Base-by-base conservation (phyloP, 305 asterid species). In the Euphrasia arctica region DNA sequence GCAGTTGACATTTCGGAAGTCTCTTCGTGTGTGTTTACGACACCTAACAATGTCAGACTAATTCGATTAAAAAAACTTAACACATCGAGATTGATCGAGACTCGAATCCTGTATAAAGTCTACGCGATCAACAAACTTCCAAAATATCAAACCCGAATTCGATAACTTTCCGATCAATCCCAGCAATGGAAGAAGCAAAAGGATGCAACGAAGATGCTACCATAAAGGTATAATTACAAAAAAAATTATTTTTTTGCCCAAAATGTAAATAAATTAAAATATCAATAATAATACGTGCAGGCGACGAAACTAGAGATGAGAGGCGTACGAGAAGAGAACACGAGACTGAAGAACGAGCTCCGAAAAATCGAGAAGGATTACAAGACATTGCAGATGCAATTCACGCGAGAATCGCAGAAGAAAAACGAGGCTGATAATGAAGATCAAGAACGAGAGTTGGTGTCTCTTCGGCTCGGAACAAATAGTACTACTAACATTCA, bases 381-480 rank as follows among this genome's bases (percentile, higher is more conserved):
- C 85, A 83, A 64, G 66, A 52, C 71, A 51, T 82, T 91, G 1
- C 84, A 91, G 56, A 72, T 60, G 79, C 85, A 75, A 34, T 64
- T 76, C 69, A 57, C 49, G 0, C 72, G 76, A 54, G 72, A 70
- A 56, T 7, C 69, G n/a, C 55, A 55, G 29, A 69, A 70, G 10
- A 58, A n/a, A 6, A n/a, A 14, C 18, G 9, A 5, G 5, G 15
- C 0, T 28, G 8, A 8, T 9, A 67, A 3, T 4, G 55, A 60
- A 9, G 76, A 77, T 59, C 67, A 67, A 34, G 86, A 78, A 54
- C 79, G 68, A 52, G 96, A 88, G 12, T 83, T 86, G 0, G 88
- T 91, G 12, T 88, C 85, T n/a, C 96, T 88, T 73, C 77, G 85
- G 41, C 89, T 91, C 0, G 97, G 97, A 67, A 76, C 70, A 9